Evolutionary conservation across 192 early-diverging fungal genomes (phyloP), one percentile per base, ranked within the genome.

Genomic region (Chytriomyces sp.): DNA sequence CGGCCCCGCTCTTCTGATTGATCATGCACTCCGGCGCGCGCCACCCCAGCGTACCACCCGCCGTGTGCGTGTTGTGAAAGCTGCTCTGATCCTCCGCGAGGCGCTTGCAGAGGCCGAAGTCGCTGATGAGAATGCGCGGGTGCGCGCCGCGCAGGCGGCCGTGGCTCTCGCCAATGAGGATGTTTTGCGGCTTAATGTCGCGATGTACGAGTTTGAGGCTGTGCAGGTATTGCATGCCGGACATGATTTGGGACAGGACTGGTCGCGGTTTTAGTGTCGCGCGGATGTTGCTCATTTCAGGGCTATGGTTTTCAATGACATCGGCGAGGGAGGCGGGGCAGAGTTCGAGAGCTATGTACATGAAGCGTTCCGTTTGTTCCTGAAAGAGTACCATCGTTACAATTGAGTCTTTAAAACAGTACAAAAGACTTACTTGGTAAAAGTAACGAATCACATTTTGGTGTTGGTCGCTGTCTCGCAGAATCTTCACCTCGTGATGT

Each of bases 401-500:
- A 39, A 28, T 8, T 32, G 22, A 31, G n/a, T 32, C 36, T 60
- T 80, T 98, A 93, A 3, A 31, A 38, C 10, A 55, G 30, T 12
- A 44, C n/a, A 14, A 40, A 14, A n/a, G 26, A 44, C 80, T 66
- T 82, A 89, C 86, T 44, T 90, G 93, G 74, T 88, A 93, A 78
- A 88, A 96, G 81, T 99, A 99, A 32, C 96, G 91, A 30, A 98
- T 90, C 2, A 99, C 94, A 70, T 99, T 99, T 2, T 95, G 92
- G 74, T 99, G 97, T 67, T 91, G 85, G 74, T 98, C 96, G 70
- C 91, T 93, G 76, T 98, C 94, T 65, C 94, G 92, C 14, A 99
- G 80, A 22, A 98, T 81, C 63, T 89, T 81, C 10, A 99, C 95
- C 77, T 99, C 97, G 70, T 96, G 94, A 64, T 91, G 86, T 1